Percentiles rank a stretch among this genome's conserved stretches.
phyloP scores from a whole-genome alignment of 2,329 filamentous ascomycete species.

The Alternaria metachromatica region DNA sequence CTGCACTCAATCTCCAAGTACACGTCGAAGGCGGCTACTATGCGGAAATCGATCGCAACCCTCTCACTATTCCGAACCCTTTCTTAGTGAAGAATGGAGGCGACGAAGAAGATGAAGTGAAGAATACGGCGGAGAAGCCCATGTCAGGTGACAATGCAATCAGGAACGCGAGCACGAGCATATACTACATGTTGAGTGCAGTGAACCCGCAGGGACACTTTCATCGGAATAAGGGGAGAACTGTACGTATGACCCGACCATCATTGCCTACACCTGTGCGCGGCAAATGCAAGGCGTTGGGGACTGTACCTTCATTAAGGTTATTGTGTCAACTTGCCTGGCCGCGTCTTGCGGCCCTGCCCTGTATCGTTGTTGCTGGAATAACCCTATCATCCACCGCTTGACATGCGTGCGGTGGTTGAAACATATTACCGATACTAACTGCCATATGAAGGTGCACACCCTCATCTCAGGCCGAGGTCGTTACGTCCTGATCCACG shows the following conservation, averaged over 20 bases:
- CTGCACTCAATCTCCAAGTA: slow-evolving; percentile 49
- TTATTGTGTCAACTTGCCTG: no score
- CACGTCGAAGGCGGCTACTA: slow-evolving; percentile 62
- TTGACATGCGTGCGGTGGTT: accelerated
- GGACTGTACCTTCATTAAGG: no score
- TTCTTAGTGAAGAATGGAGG: slow-evolving; percentile 42
- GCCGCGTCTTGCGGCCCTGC: no score
- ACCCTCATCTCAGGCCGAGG: slow-evolving; percentile 69
- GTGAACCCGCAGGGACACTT: slow-evolving; percentile 63
- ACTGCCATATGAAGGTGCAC: slow-evolving; percentile 53
- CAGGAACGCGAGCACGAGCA: slow-evolving; percentile 65
- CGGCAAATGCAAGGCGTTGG: no score
- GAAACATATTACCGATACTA: not conserved
- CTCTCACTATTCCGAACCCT: slow-evolving; percentile 59
- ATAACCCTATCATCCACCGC: accelerated
- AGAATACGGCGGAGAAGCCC: slow-evolving; percentile 41
- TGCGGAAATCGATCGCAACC: slow-evolving; percentile 57
- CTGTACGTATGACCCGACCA: slow-evolving; percentile 36
- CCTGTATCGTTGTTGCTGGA: no score
- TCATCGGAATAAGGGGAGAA: slow-evolving; percentile 67
- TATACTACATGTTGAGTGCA: slow-evolving; percentile 70
- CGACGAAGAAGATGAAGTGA: slow-evolving; percentile 7
- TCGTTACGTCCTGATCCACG: slow-evolving; percentile 69
- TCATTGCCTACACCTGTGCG: no score
- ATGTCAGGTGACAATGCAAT: slow-evolving; percentile 49